Evolutionary conservation across 2,329 filamentous ascomycete species (phyloP), one percentile per base, ranked within the genome.

Genomic region (Colletotrichum sp.): DNA sequence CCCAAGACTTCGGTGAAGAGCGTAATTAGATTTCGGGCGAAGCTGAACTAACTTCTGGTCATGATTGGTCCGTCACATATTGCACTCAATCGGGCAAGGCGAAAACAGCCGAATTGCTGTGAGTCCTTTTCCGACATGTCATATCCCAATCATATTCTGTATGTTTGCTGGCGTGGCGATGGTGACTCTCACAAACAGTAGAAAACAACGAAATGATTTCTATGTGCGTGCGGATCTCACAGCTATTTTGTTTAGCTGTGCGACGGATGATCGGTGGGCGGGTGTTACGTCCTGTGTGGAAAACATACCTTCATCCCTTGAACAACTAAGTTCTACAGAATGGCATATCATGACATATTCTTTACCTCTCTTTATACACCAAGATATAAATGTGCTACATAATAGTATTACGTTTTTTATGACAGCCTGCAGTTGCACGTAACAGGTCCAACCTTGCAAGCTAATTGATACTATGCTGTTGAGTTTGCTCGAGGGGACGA

Each of bases 381-480:
- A 7, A 21, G 12, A 7, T 13, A 11, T 24, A 51, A 13, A 13
- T 21, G 4, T 51, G 12, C 12, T 51, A 51, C n/a, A 12, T 24
- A n/a, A 21, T 24, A n/a, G n/a, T 8, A 13, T 51, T 1, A 21
- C 21, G 13, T 51, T 0, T 5, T n/a, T 51, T 24, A 24, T 51
- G n/a, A 13, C 4, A 51, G 43, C 43, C 12, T 51, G 43, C 12
- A 51, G 43, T 8, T 21, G 6, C n/a, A 21, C 0, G 12, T 51
- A 1, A 11, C 21, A 21, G n/a, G 12, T 2, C n/a, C 43, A 18
- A 21, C 11, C 0, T 21, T 21, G 43, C 0, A 3, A 8, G n/a
- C 9, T 12, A 13, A 47, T 47, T 21, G 43, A 21, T 13, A 2
- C n/a, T 1, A 47, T 47, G 11, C 24, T 18, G 15, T 31, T 31